These are phyloP conservation scores for Dinochytrium kinnereticum DNA, from an alignment of 371 early-diverging fungal genomes.

Conservation along the genomic window DNA sequence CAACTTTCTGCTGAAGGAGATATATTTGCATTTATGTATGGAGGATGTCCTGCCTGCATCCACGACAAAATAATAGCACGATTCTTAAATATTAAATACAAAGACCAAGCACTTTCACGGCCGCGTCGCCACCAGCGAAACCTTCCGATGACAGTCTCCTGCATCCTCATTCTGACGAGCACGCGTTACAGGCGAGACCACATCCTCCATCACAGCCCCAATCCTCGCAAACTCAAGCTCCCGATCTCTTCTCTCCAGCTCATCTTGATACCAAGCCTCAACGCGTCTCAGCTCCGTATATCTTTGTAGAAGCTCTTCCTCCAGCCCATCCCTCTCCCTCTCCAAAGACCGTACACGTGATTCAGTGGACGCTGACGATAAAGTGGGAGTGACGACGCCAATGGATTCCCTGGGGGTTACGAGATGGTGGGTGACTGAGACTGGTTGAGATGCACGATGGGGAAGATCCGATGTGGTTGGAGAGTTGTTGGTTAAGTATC, in stretches of 20 bases:
- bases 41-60: too few species aligned
- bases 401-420: too few species aligned
- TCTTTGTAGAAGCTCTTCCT: slow-evolving; percentile 7
- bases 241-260: slow-evolving; percentile 12
- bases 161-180: too few species aligned
- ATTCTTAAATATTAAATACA: background rate
- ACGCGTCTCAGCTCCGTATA: slow-evolving; percentile 11
- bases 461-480: too few species aligned
- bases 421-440: too few species aligned
- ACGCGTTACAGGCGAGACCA: background rate
- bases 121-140: too few species aligned
- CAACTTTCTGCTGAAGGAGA: too few species aligned
- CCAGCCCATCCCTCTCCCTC: slow-evolving; percentile 11
- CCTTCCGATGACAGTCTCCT: too few species aligned
- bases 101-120: background rate
- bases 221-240: slow-evolving; percentile 5
- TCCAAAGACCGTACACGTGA: background rate
- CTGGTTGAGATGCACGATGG: too few species aligned
- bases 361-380: background rate
- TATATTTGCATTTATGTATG: too few species aligned
- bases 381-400: too few species aligned
- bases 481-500: background rate
- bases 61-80: background rate
- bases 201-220: background rate
- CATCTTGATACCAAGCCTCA: slow-evolving; percentile 4